Conservation (phyloP, 805 yeast genomes). For the Sugiyamaella floridensis region DNA sequence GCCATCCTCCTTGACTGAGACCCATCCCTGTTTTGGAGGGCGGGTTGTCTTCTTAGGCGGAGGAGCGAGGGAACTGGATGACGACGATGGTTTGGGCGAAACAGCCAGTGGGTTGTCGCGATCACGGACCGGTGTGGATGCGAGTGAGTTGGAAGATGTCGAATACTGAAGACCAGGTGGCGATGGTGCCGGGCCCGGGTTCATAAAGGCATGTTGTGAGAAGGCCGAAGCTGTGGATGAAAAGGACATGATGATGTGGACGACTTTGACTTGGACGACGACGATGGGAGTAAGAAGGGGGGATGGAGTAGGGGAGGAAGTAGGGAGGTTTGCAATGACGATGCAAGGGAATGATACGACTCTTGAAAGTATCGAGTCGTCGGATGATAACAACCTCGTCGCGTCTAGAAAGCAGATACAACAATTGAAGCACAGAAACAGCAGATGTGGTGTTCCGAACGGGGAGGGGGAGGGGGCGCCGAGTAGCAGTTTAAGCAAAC, state of each 20-base stretch:
- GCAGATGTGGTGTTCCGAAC: no score
- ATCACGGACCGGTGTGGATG: conserved; percentile 4
- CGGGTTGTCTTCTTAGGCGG: background rate
- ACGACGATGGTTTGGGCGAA: background rate
- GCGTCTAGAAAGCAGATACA: background rate
- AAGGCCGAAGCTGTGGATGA: conserved; percentile 41
- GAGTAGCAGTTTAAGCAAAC: no score
- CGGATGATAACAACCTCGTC: background rate
- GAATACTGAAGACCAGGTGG: conserved; percentile 35
- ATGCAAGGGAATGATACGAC: background rate
- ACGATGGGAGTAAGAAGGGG: background rate
- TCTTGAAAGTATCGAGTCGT: background rate
- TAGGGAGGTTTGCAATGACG: background rate
- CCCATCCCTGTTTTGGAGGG: conserved; percentile 63
- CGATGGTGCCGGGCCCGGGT: conserved; percentile 51
- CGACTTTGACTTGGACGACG: background rate
- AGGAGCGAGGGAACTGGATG: background rate
- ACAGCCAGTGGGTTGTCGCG: conserved; percentile 4
- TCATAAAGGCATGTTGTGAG: conserved; percentile 43
- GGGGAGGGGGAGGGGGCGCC: no score
- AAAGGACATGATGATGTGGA: conserved; percentile 32
- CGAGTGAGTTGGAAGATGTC: conserved; percentile 15
- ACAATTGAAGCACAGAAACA: background rate
- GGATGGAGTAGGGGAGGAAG: background rate
- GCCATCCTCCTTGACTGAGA: conserved; percentile 88